Conservation (phyloP, 768 basidiomycete genomes). For the Polyporus arcularius region DNA sequence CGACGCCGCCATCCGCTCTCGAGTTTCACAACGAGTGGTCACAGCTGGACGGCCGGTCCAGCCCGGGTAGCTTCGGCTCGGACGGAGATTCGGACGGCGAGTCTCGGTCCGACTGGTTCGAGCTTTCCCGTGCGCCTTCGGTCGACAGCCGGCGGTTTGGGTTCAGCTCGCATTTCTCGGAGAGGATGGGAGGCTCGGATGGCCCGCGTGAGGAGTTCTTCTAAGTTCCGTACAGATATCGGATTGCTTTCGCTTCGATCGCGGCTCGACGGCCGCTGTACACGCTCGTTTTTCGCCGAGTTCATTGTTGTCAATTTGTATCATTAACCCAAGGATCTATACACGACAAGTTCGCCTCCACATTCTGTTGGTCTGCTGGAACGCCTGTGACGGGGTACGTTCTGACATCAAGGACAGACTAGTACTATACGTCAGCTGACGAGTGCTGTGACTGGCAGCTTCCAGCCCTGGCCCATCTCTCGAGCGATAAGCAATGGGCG, state of each 20-base stretch:
- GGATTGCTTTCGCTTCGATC: not conserved
- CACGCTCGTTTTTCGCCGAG: not conserved
- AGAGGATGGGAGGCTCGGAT: slow-evolving; percentile 22
- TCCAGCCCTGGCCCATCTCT: no score
- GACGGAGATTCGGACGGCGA: slow-evolving; percentile 6
- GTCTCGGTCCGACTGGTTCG: slow-evolving; percentile 25
- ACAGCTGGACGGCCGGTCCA: slow-evolving; percentile 6
- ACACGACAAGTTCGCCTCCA: no score
- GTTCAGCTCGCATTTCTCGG: slow-evolving; percentile 43
- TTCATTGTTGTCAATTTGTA: no score
- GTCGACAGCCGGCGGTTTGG: slow-evolving; percentile 32
- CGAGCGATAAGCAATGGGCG: no score
- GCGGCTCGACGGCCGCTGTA: not conserved
- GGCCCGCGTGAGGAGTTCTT: slow-evolving; percentile 27
- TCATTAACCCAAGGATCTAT: not conserved
- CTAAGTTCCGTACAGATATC: not conserved
- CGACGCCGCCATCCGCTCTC: slow-evolving; percentile 17
- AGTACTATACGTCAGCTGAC: no score
- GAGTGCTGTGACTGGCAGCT: no score
- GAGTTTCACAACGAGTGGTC: slow-evolving; percentile 30
- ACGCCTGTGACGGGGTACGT: no score
- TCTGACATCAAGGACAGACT: no score
- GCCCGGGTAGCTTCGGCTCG: slow-evolving; percentile 10
- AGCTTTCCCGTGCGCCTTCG: not conserved
- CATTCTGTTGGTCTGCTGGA: no score